Evolutionary conservation across 495 filamentous ascomycete species (phyloP), one percentile per base, ranked within the genome.

Genomic region (Penicillium paradoxum): DNA sequence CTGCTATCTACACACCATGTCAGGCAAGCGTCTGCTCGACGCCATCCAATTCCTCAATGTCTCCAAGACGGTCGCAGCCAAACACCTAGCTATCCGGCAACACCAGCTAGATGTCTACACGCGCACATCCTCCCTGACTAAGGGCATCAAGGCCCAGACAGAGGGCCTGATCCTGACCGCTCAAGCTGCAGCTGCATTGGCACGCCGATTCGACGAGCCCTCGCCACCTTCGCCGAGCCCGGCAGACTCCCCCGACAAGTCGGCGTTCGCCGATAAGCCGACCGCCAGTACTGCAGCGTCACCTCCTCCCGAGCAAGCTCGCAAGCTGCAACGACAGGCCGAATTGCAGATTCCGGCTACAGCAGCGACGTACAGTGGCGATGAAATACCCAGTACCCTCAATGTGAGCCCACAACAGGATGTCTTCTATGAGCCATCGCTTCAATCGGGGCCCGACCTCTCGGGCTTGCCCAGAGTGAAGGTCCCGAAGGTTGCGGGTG

Each of bases 81-180:
- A 90, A 71, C 93, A 97, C 71, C 69, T 89, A 41, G 82, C 82
- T 14, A 79, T 97, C 56, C 85, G 91, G 15, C 75, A 80, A 36
- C 77, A 82, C 49, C 90, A 97, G 66, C 69, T 93, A 22, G 86
- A 95, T 68, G 69, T 86, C 51, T 97, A 87, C 66, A 83, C 77
- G 46, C 79, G 78, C 53, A 89, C 87, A 8, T 93, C 91, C 2
- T 88, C 83, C 30, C 74, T 96, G 33, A 81, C 83, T 15, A 83
- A 83, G 58, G 79, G 82, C 8, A 69, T 87, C 53, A 85, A 84
- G 61, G 75, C 65, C 49, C 84, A 85, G 67, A 78, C 78, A 2
- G 78, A 88, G 49, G 74, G 83, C 45, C 64, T 87, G 45, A 82
- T 83, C 4, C 62, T 86, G 18, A 86, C 85, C 27, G 79, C 79